Base-by-base conservation (phyloP, 2,329 filamentous ascomycete genomes). In the Macrophomina tecta region DNA sequence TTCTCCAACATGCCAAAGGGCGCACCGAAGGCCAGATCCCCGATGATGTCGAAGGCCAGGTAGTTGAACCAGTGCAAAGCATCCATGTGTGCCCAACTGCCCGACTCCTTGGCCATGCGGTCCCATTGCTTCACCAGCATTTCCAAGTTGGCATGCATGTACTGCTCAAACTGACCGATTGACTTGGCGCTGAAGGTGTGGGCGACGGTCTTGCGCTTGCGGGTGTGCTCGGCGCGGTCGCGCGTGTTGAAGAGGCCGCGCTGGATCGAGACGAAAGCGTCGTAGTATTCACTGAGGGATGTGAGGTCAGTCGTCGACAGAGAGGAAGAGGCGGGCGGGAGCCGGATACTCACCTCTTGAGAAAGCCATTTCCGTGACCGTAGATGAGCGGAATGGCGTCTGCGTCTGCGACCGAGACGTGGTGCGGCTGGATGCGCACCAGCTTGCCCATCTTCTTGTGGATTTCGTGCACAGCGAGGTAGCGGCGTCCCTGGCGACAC, bases 201-300 rank as follows among this genome's bases (percentile, higher is more conserved):
- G 1, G 91, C 89, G 56, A 97, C 87, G 2, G 92, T 90, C 85
- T 97, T 97, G 73, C 93, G 88, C 85, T 97, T 97, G 69, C 93
- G 89, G 0, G 90, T 90, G 78, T 97, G 93, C 74, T 97, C 92
- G 0, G 83, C 83, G 58, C 94, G 87, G 79, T 94, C 88, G 38
- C 94, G 86, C 0, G 93, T 97, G 79, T 96, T 97, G 87, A 97
- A 97, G 12, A 97, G 84, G 23, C 93, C 93, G 12, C 92, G 87
- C 61, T 86, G 87, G 74, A 97, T 96, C 12, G 91, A 94, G 65
- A 97, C 93, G 73, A 97, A 97, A 60, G 92, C 91, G 73, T 97
- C 92, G 73, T 97, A 97, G 80, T 94, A 97, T 2, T 94, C 89
- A 49, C 90, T 93, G 67, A 9, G 23, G 2, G 40, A 23, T 23